Conservation (phyloP, 208 protist genomes). For the Trypanosomatidae sp. region DNA sequence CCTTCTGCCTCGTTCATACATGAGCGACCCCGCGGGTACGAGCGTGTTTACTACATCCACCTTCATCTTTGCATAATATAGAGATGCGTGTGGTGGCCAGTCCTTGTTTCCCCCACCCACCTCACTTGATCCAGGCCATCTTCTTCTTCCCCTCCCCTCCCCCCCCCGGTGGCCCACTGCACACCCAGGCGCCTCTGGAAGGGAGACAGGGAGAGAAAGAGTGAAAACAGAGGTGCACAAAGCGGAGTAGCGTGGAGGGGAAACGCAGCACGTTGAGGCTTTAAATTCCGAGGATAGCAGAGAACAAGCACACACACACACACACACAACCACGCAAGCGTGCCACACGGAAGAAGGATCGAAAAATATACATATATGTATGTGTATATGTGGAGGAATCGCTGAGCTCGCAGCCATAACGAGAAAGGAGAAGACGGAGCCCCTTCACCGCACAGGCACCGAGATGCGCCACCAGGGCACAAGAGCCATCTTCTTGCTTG, state of each 20-base stretch:
- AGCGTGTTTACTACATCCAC: not conserved
- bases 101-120: not conserved
- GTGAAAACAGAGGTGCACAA: not conserved
- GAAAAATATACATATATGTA: conserved; percentile 6
- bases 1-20: not conserved
- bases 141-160: not conserved
- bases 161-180: not conserved
- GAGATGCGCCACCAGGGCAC: not conserved
- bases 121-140: not conserved
- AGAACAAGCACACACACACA: not conserved
- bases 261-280: not conserved
- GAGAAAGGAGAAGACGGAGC: not conserved
- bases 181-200: not conserved
- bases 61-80: not conserved
- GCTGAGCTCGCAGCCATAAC: not conserved
- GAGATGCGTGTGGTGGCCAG: not conserved
- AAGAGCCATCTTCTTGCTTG: not conserved
- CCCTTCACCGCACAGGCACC: not conserved
- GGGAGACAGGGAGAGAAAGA: not conserved
- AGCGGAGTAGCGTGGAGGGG: not conserved
- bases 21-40: not conserved
- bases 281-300: not conserved
- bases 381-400: not conserved
- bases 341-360: not conserved
- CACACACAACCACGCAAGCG: not conserved